Percentiles rank a stretch among this genome's conserved stretches.
Conservation (phyloP, 768 basidiomycete species). For the Chalciporus piperatus region DNA sequence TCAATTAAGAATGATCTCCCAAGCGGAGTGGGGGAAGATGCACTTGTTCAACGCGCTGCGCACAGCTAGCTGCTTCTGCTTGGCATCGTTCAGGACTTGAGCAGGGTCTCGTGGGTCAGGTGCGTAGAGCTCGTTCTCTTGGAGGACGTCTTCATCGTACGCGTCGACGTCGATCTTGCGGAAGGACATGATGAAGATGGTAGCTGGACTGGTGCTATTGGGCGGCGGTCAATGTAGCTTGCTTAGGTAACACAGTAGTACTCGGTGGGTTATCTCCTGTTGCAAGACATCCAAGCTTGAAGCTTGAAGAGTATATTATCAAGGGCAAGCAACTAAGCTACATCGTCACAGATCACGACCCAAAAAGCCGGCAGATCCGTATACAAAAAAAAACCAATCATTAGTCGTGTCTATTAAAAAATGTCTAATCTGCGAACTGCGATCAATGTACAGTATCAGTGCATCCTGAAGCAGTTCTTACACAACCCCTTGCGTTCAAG, state of each 20-base stretch:
- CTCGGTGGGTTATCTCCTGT: too few species aligned
- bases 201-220: slow-evolving; percentile 2
- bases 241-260: neutral
- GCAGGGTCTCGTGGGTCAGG: slow-evolving; percentile 78
- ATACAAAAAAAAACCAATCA: neutral
- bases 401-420: neutral
- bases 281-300: too few species aligned
- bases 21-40: slow-evolving; percentile 21
- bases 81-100: slow-evolving; percentile 72
- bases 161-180: slow-evolving; percentile 93
- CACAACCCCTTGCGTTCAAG: slow-evolving; percentile 66
- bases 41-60: slow-evolving; percentile 74
- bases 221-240: neutral
- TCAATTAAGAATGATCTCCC: neutral
- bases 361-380: neutral
- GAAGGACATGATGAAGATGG: slow-evolving; percentile 67
- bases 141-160: slow-evolving; percentile 87
- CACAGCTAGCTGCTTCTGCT: slow-evolving; percentile 69
- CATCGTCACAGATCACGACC: too few species aligned
- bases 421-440: neutral
- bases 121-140: slow-evolving; percentile 83
- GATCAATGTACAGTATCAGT: slow-evolving; percentile 23
- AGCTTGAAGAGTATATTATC: too few species aligned
- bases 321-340: too few species aligned
- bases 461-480: slow-evolving; percentile 61